Conservation (phyloP, 768 basidiomycete genomes). For the Tylopilus cervinicoccineus region DNA sequence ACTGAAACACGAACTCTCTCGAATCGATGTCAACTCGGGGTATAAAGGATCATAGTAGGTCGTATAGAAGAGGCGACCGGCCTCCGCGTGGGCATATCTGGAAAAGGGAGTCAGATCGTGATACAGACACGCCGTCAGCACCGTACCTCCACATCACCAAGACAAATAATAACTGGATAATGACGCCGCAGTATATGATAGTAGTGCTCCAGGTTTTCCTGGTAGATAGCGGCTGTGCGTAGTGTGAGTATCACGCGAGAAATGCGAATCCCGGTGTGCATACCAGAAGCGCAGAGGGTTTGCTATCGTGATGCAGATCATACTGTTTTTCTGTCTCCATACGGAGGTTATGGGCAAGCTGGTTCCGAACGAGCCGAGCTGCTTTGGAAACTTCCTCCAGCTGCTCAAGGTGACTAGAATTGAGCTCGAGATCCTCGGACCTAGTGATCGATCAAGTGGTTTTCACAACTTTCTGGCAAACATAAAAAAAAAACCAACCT, state of each 20-base stretch:
- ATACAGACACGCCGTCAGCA: slow-evolving; percentile 1
- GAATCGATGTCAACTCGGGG: slow-evolving; percentile 60
- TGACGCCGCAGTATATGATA: slow-evolving; percentile 34
- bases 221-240: slow-evolving; percentile 16
- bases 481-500: slow-evolving; percentile 35
- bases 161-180: slow-evolving; percentile 45
- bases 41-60: slow-evolving; percentile 78
- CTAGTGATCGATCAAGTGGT: slow-evolving; percentile 25
- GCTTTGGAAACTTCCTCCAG: slow-evolving; percentile 50
- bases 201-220: slow-evolving; percentile 24
- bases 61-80: slow-evolving; percentile 60
- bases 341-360: slow-evolving; percentile 40
- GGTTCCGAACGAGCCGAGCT: slow-evolving; percentile 48
- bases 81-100: slow-evolving; percentile 43
- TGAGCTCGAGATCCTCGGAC: slow-evolving; percentile 35
- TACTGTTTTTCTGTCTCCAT: slow-evolving; percentile 35
- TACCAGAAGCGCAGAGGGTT: slow-evolving; percentile 37
- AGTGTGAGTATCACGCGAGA: slow-evolving; percentile 7
- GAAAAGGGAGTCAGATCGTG: slow-evolving; percentile 21
- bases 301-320: slow-evolving; percentile 32
- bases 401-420: slow-evolving; percentile 45
- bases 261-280: slow-evolving; percentile 13
- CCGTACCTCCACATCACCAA: slow-evolving; percentile 58
- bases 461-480: slow-evolving; percentile 4
- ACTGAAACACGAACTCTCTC: slow-evolving; percentile 22